A percentile compares a stretch with the other conserved stretches of the same genome.
Evolutionary conservation across 2,329 filamentous ascomycete species (phyloP).

Genomic region (Claviceps arundinis): DNA sequence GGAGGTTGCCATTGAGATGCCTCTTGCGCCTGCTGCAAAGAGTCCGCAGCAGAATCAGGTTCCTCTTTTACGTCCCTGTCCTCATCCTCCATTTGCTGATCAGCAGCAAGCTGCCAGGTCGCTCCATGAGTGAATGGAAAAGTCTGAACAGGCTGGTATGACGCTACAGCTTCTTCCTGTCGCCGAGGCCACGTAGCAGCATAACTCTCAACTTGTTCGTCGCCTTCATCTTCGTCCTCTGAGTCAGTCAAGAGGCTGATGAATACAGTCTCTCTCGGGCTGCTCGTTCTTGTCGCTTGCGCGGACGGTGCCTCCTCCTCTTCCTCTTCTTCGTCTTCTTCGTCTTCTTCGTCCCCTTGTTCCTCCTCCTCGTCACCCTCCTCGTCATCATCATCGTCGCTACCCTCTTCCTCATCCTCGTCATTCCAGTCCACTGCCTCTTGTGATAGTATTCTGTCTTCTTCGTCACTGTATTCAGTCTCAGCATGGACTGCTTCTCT

Average conservation of each 20-base stretch:
- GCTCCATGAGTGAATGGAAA: too few relatives aligned
- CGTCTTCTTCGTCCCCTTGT: not conserved
- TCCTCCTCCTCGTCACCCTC: not conserved
- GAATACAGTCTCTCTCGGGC: slow-evolving; percentile 24
- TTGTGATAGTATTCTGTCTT: not conserved
- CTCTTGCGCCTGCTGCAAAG: not conserved
- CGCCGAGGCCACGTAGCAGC: too few relatives aligned
- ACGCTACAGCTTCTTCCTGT: not conserved
- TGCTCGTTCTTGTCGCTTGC: slow-evolving; percentile 5
- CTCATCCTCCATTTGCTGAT: not conserved
- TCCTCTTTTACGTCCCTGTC: not conserved
- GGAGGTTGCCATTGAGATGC: not conserved
- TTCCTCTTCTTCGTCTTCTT: slow-evolving; percentile 8
- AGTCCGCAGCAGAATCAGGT: not conserved
- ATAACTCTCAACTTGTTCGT: not conserved
- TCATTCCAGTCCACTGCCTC: slow-evolving; percentile 2
- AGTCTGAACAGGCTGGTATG: too few relatives aligned
- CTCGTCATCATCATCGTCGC: slow-evolving; percentile 5
- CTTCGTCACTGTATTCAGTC: slow-evolving; percentile 9
- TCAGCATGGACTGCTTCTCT: slow-evolving; percentile 15
- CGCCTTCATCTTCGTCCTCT: not conserved
- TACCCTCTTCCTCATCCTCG: slow-evolving; percentile 4
- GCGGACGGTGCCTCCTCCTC: slow-evolving; percentile 2
- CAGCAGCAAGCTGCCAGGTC: too few relatives aligned
- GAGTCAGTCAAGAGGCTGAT: slow-evolving; percentile 35